phyloP scores from a whole-genome alignment of 768 basidiomycete species.

The Tylopilus sp. region DNA sequence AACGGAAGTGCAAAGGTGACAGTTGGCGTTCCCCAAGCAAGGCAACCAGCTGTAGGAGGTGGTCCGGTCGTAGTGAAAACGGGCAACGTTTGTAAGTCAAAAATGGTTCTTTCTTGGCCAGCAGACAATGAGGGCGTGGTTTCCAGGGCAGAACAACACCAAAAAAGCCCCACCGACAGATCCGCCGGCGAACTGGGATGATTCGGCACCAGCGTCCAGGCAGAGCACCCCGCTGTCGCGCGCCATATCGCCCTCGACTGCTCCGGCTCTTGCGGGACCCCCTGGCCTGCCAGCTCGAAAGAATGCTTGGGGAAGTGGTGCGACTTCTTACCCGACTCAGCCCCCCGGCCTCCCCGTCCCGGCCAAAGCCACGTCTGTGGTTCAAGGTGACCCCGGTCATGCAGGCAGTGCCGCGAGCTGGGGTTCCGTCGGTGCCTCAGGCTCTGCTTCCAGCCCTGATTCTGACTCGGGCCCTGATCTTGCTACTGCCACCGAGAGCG shows the following conservation, averaged over 20 bases:
- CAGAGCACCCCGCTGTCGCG: slow-evolving; percentile 12
- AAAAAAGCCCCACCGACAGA: background rate
- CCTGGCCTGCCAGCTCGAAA: slow-evolving; percentile 8
- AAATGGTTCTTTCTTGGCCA: too few species aligned
- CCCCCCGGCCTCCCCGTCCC: slow-evolving; percentile 15
- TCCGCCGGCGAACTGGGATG: slow-evolving; percentile 19
- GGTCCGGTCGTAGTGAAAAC: slow-evolving; percentile 26
- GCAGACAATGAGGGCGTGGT: background rate
- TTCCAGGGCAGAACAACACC: slow-evolving; percentile 16
- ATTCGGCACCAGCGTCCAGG: slow-evolving; percentile 14
- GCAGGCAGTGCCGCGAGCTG: slow-evolving; percentile 16
- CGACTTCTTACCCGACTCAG: slow-evolving; percentile 7
- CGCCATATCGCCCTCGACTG: background rate
- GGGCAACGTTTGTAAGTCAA: slow-evolving; percentile 27
- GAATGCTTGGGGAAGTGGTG: slow-evolving; percentile 10
- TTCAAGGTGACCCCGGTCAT: slow-evolving; percentile 4
- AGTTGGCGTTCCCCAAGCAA: slow-evolving; percentile 7
- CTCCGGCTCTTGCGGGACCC: slow-evolving; percentile 1
- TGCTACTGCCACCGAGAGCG: slow-evolving; percentile 20
- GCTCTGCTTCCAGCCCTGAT: slow-evolving; percentile 27
- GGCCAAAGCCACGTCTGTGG: background rate
- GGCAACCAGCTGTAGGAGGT: slow-evolving; percentile 27
- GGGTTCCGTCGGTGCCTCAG: slow-evolving; percentile 22
- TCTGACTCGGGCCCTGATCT: slow-evolving; percentile 25
- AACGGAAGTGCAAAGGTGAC: slow-evolving; percentile 22